Conservation (phyloP, 1,284 basidiomycete species). For the Sporisorium exsertum region DNA sequence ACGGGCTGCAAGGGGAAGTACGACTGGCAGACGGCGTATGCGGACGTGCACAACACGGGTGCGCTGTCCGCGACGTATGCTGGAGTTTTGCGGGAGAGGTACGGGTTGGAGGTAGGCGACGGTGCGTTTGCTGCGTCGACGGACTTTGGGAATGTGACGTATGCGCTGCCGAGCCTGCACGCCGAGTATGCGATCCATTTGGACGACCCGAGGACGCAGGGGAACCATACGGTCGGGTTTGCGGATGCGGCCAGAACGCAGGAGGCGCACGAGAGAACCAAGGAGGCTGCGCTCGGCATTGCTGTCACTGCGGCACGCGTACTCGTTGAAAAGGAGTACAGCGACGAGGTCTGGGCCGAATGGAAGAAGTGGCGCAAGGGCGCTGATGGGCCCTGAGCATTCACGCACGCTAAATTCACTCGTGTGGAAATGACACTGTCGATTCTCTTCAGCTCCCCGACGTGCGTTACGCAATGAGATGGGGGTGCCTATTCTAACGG, state of each 20-base stretch:
- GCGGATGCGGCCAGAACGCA: conserved; percentile 53
- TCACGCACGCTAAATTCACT: not conserved
- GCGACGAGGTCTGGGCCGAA: conserved; percentile 53
- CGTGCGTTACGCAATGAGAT: no score
- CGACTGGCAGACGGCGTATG: conserved; percentile 60
- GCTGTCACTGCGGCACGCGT: conserved; percentile 67
- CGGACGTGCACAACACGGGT: conserved; percentile 65
- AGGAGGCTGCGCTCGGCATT: conserved; percentile 69
- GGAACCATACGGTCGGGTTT: conserved; percentile 68
- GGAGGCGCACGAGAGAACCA: conserved; percentile 63
- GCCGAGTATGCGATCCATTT: conserved; percentile 68
- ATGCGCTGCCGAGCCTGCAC: conserved; percentile 67
- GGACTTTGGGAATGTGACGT: conserved; percentile 70
- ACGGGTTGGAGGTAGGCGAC: conserved; percentile 44
- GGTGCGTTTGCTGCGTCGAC: conserved; percentile 55
- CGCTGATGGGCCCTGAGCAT: conserved; percentile 37
- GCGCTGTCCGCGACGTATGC: conserved; percentile 53
- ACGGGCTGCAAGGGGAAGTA: conserved; percentile 77
- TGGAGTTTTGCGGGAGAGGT: conserved; percentile 65
- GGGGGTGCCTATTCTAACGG: not conserved
- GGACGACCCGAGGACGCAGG: conserved; percentile 52
- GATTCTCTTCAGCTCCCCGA: not conserved
- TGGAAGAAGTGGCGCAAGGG: conserved; percentile 48
- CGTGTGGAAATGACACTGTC: not conserved
- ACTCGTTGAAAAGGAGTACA: conserved; percentile 66